Evolutionary conservation across 177 flowering plant genomes (phyloP).

Genomic region (Vitis hybrid): DNA sequence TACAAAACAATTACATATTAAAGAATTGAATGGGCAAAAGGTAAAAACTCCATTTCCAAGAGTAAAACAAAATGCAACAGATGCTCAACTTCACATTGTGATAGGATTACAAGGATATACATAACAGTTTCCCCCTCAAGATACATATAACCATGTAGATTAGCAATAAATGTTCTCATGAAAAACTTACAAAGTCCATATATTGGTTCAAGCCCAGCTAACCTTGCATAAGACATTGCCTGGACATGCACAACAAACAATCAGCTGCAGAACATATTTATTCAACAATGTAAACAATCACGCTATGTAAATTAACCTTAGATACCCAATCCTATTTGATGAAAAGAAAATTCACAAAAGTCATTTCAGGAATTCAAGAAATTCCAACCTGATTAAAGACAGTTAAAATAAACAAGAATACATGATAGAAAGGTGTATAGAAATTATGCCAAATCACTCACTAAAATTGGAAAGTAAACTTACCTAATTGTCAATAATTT

Average conservation of each 20-base stretch:
- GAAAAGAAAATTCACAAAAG: background rate
- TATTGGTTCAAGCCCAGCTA: conserved; percentile 92
- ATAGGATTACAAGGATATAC: background rate
- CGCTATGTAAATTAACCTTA: background rate
- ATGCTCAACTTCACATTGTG: no score
- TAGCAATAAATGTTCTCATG: background rate
- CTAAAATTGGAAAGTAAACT: no score
- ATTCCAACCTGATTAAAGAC: no score
- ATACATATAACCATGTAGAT: background rate
- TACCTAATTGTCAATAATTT: no score
- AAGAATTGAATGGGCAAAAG: no score
- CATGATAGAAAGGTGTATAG: no score
- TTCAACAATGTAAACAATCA: background rate
- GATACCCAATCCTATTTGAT: background rate
- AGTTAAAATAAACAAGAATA: no score
- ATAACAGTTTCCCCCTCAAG: background rate
- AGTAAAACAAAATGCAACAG: no score
- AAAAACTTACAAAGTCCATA: conserved; percentile 94
- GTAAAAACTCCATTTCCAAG: no score
- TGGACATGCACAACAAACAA: conserved; percentile 37
- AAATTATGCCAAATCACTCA: no score
- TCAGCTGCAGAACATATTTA: conserved; percentile 8
- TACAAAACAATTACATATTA: no score
- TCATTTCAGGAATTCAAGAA: no score
- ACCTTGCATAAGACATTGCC: conserved; percentile 98